Conservation (phyloP, 2,329 filamentous ascomycete genomes). For the Aspergillus cejpii region DNA sequence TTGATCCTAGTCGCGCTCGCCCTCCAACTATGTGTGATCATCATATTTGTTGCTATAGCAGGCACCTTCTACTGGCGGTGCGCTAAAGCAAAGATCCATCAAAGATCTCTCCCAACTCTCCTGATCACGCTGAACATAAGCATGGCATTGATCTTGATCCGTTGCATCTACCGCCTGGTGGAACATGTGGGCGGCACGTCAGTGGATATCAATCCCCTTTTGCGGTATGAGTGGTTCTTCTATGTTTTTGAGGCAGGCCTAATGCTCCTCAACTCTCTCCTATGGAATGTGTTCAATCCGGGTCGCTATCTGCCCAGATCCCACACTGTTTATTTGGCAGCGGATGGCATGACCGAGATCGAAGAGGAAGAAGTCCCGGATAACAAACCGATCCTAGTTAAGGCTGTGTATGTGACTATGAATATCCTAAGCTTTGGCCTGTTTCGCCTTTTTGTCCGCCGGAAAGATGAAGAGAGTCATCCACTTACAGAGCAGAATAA, state of each 20-base stretch:
- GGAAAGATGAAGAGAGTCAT: not conserved
- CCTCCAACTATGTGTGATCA: too few species aligned
- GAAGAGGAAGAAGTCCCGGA: not conserved
- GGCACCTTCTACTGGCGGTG: too few species aligned
- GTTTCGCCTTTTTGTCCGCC: not conserved
- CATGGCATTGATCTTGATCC: slow-evolving; percentile 43
- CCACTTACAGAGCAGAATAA: not conserved
- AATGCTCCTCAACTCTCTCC: slow-evolving; percentile 48
- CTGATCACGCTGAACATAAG: slow-evolving; percentile 49
- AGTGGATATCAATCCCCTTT: slow-evolving; percentile 39
- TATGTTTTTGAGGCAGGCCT: slow-evolving; percentile 52
- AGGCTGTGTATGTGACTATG: not conserved
- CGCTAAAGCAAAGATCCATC: too few species aligned
- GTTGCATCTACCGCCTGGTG: slow-evolving; percentile 51
- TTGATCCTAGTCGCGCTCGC: too few species aligned
- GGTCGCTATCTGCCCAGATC: slow-evolving; percentile 46
- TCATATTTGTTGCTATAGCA: too few species aligned
- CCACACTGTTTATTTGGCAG: slow-evolving; percentile 47
- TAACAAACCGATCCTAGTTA: not conserved
- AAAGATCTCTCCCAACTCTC: too few species aligned
- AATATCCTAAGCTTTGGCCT: not conserved
- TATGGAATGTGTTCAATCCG: slow-evolving; percentile 50
- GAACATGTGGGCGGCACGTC: slow-evolving; percentile 49
- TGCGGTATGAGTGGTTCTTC: slow-evolving; percentile 56
- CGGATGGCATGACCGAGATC: slow-evolving; percentile 29